Conservation (phyloP, 768 basidiomycete genomes). For the Rhizopogon vulgaris region DNA sequence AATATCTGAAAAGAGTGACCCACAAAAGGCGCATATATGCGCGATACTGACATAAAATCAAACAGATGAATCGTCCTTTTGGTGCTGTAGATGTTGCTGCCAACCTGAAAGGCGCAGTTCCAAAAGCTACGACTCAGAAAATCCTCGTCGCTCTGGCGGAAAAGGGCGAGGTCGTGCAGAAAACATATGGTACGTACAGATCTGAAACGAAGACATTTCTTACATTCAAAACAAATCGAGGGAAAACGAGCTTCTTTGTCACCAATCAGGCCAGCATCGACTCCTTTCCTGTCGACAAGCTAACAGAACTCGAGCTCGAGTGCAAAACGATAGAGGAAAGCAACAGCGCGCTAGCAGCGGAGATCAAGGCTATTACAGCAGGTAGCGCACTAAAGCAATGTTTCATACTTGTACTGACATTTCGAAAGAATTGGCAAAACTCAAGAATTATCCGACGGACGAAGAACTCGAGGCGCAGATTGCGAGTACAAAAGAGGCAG, state of each 20-base stretch:
- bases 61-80: conserved; percentile 88
- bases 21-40: conserved; percentile 7
- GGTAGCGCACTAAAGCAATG: conserved; percentile 8
- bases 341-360: conserved; percentile 44
- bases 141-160: conserved; percentile 79
- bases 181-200: conserved; percentile 61
- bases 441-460: conserved; percentile 66
- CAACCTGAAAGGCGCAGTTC: conserved; percentile 84
- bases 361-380: conserved; percentile 41
- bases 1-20: conserved; percentile 69
- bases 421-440: conserved; percentile 52
- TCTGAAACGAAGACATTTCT: conserved; percentile 5
- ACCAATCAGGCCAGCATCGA: conserved; percentile 73
- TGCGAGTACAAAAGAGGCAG: conserved; percentile 43
- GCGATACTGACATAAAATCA: background rate
- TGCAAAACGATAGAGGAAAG: conserved; percentile 51
- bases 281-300: conserved; percentile 53
- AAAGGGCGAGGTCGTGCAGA: conserved; percentile 75
- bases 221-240: conserved; percentile 29
- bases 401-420: background rate
- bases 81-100: conserved; percentile 89
- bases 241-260: conserved; percentile 84
- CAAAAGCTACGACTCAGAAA: conserved; percentile 81
- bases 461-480: conserved; percentile 54
- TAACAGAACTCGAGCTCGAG: conserved; percentile 56